phyloP scores from a whole-genome alignment of 306 rosid species.

The Rubus idaeus region DNA sequence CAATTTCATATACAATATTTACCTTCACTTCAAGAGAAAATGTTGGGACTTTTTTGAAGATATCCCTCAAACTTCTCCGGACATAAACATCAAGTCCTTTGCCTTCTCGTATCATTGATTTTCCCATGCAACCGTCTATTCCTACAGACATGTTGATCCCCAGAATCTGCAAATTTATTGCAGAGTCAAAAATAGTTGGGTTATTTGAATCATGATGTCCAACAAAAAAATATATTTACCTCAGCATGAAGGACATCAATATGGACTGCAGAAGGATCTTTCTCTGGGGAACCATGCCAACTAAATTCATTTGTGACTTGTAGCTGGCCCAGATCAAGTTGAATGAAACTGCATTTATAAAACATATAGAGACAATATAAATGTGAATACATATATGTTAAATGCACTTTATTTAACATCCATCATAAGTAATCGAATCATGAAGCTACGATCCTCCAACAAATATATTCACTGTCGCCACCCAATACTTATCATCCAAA shows the following conservation, averaged over 20 bases:
- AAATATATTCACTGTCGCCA: not conserved
- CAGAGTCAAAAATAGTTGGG: constrained; percentile 27
- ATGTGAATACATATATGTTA: not conserved
- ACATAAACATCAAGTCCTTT: constrained; percentile 83
- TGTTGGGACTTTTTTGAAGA: constrained; percentile 90
- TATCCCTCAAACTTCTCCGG: constrained; percentile 95
- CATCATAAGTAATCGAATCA: constrained; percentile 17
- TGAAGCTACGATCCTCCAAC: not conserved
- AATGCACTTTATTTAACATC: constrained; percentile 10
- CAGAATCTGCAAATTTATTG: constrained; percentile 57
- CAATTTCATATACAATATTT: constrained; percentile 15
- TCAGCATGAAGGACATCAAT: constrained; percentile 87
- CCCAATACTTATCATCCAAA: not conserved
- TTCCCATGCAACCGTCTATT: constrained; percentile 71
- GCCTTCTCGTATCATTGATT: constrained; percentile 90
- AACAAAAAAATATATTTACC: constrained; percentile 44
- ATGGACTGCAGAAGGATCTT: constrained; percentile 90
- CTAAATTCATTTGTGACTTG: constrained; percentile 75
- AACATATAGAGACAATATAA: constrained; percentile 4
- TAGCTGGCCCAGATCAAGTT: constrained; percentile 93
- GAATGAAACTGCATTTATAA: constrained; percentile 74
- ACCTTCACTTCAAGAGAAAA: constrained; percentile 94
- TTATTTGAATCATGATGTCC: constrained; percentile 10
- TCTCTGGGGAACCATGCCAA: constrained; percentile 86
- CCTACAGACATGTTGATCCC: constrained; percentile 96